phyloP scores from a whole-genome alignment of 495 filamentous ascomycete species.

The Aspergillus taichungensis region DNA sequence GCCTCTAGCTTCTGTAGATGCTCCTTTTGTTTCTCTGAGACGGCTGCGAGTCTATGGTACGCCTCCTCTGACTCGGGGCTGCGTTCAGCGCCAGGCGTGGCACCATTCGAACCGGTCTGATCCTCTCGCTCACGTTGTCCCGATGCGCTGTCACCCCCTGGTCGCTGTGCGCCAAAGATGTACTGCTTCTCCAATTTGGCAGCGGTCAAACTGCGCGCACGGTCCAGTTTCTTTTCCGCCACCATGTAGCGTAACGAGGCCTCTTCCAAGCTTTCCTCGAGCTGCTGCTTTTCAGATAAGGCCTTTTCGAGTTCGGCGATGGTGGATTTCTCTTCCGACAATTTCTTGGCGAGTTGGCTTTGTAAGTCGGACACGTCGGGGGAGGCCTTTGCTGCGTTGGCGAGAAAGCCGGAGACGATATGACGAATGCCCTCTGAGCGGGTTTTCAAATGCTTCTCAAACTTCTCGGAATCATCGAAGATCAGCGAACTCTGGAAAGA shows the following conservation, averaged over 20 bases:
- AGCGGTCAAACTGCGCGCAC: slow-evolving; percentile 77
- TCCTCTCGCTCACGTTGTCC: slow-evolving; percentile 49
- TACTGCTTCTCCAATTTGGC: slow-evolving; percentile 88
- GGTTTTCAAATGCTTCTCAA: slow-evolving; percentile 64
- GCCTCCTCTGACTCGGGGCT: slow-evolving; percentile 56
- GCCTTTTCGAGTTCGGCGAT: slow-evolving; percentile 67
- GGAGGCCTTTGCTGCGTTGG: slow-evolving; percentile 33
- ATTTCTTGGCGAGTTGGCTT: slow-evolving; percentile 57
- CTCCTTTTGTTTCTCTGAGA: slow-evolving; percentile 73
- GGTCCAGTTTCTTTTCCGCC: slow-evolving; percentile 87
- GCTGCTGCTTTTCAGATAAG: slow-evolving; percentile 68
- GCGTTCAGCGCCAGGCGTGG: slow-evolving; percentile 40
- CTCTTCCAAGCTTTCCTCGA: slow-evolving; percentile 72
- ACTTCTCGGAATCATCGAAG: slow-evolving; percentile 43
- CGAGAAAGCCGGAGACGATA: slow-evolving; percentile 49
- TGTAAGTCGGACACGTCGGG: slow-evolving; percentile 67
- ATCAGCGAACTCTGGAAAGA: slow-evolving; percentile 27
- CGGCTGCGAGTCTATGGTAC: slow-evolving; percentile 61
- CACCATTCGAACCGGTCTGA: slow-evolving; percentile 44
- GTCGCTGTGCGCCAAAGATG: slow-evolving; percentile 51
- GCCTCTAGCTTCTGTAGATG: slow-evolving; percentile 69
- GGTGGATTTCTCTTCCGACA: slow-evolving; percentile 75
- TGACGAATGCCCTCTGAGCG: slow-evolving; percentile 54
- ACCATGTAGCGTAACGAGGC: slow-evolving; percentile 87
- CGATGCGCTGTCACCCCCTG: slow-evolving; percentile 41